These are phyloP conservation scores for Boletus pseudo-olivaceus DNA, from an alignment of 768 basidiomycete genomes.

Conservation along the genomic window DNA sequence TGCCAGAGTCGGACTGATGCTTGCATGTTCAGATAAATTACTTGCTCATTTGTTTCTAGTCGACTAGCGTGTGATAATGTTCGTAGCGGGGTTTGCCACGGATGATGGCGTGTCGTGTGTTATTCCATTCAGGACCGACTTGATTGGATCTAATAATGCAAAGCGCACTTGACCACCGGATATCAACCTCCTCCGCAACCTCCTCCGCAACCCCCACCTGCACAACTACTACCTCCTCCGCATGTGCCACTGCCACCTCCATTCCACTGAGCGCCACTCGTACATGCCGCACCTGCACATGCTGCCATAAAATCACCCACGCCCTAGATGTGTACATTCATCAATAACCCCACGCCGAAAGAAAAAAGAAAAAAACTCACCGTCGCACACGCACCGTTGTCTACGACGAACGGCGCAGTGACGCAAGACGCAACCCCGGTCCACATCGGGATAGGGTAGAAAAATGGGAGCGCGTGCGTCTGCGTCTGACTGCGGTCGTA, in stretches of 20 bases:
- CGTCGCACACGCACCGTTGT: neutral
- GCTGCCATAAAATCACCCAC: slow-evolving; percentile 1
- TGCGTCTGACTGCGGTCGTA: neutral
- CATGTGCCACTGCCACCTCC: neutral
- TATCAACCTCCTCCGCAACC: neutral
- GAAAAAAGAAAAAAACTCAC: neutral
- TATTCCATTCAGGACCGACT: neutral
- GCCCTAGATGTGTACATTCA: neutral
- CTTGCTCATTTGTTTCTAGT: too few species aligned
- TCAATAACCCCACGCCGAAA: neutral
- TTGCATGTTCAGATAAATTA: too few species aligned
- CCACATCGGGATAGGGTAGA: slow-evolving; percentile 10
- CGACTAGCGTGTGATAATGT: too few species aligned
- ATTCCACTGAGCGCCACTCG: too few species aligned
- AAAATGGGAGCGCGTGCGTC: slow-evolving; percentile 4
- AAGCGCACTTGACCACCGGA: neutral
- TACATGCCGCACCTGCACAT: neutral
- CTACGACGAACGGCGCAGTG: neutral
- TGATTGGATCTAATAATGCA: neutral
- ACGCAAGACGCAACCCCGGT: neutral
- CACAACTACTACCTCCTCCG: neutral
- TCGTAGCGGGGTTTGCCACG: too few species aligned
- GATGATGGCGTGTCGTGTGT: too few species aligned
- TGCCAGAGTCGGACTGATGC: too few species aligned
- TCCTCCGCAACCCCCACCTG: neutral